Evolutionary conservation across 371 early-diverging fungal species (phyloP), one percentile per base, ranked within the genome.

Genomic region (Mycotypha africana): DNA sequence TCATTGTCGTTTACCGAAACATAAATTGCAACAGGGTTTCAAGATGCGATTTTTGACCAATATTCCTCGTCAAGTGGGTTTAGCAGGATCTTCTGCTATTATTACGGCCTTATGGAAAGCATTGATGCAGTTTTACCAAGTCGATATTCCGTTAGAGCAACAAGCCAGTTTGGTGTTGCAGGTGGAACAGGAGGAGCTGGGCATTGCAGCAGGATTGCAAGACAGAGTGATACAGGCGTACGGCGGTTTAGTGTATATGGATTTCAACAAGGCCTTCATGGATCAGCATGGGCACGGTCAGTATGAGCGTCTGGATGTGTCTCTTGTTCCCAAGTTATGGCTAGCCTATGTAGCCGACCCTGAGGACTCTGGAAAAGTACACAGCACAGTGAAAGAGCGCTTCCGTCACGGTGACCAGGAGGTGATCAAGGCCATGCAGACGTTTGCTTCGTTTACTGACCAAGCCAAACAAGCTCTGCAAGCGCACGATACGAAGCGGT

Each of bases 1-100:
- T 1, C 55, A 77, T 41, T 81, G 81, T 43, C 23, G 42, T 17
- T n/a, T n/a, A n/a, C n/a, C n/a, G n/a, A 34, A 63, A n/a, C 45
- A 74, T 7, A 32, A 56, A 1, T 64, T 82, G 28, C 49, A 21
- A 9, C 66, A 67, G 53, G 86, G 86, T 0, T 83, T 84, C 50
- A 42, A 47, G 3, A 51, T 81, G 21, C 31, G 66, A 35, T 78
- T 74, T 55, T 72, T 76, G 22, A 84, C 85, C 17, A 84, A 80
- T 45, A 77, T 86, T 31, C 84, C 86, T 19, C 69, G 81, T 37
- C 86, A 86, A 53, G 86, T 86, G n/a, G 86, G 86, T 0, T 60
- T 86, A 3, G 83, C 85, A 4, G 86, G 86, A 0, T 78, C 78
- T 7, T 83, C 84, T 1, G 84, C 84, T 2, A 74, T 86, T 6